Base-by-base conservation (phyloP, 345 rosid species). In the Triadica sebifera region DNA sequence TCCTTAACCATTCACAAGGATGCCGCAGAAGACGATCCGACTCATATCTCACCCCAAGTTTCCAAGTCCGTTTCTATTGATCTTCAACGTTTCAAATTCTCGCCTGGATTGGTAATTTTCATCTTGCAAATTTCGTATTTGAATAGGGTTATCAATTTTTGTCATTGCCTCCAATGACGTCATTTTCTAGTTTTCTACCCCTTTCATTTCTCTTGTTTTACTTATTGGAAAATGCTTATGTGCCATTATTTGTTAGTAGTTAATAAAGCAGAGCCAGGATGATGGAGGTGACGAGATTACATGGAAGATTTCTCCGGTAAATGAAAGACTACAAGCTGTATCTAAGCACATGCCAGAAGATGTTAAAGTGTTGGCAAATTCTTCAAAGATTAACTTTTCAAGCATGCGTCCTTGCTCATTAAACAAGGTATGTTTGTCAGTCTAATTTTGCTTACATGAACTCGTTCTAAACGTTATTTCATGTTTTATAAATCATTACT, bases 221-320 rank as follows among this genome's bases (percentile, higher is more conserved):
- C 0, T 15, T 10, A 8, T 3, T 12, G 16, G 53, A 24, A 25
- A 47, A 49, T 47, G 57, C 8, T 55, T 56, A 38, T 43, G 51
- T 15, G 19, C 37, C 15, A 55, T 25, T 67, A 5, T 67, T 13
- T 49, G 51, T 69, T 49, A 24, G 41, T 79, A 91, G 97, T 81
- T 93, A 89, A 87, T 95, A 77, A 88, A 87, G 87, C 99, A 89
- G 85, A 95, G 94, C 81, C 99, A 95, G 79, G 90, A 90, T 79
- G 99, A 95, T 74, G 91, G 88, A 37, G 89, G 82, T 29, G 98
- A 89, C 50, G 97, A 89, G 82, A 80, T 95, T 41, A 90, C 93
- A 9, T 95, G 99, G 99, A 95, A 86, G 89, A 84, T 93, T 76
- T 91, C 99, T 83, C 99, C 99, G 0, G 90, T 95, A 70, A 90